Evolutionary conservation across 2,329 filamentous ascomycete genomes (phyloP).

Genomic region (Hansfordia pulvinata): DNA sequence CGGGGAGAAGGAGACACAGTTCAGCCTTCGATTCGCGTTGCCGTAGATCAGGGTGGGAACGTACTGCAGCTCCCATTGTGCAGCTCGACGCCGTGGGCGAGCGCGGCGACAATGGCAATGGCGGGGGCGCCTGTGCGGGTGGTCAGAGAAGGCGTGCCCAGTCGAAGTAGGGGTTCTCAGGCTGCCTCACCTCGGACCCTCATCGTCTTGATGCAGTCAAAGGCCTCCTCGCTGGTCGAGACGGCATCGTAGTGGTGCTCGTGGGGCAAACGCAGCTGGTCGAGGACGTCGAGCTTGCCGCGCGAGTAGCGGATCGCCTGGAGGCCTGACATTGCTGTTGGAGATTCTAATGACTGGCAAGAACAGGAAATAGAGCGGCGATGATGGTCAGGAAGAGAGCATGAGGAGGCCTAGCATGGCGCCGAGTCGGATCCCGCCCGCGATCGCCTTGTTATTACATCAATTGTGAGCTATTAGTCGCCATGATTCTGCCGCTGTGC

Average conservation of each 20-base stretch:
- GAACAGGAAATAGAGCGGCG: no score
- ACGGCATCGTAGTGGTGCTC: conserved; percentile 67
- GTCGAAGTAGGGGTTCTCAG: conserved; percentile 5
- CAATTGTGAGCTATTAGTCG: no score
- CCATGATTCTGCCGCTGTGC: conserved; percentile 4
- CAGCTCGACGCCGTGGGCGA: conserved; percentile 79
- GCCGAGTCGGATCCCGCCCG: no score
- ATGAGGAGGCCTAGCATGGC: no score
- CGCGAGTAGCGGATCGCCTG: conserved; percentile 67
- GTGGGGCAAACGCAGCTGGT: conserved; percentile 73
- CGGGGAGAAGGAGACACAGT: no score
- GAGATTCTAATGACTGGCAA: no score
- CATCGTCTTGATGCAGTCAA: conserved; percentile 75
- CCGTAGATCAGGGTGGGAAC: conserved; percentile 9
- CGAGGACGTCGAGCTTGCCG: conserved; percentile 62
- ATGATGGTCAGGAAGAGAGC: no score
- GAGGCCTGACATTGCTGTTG: conserved; percentile 49
- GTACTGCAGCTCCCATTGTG: conserved; percentile 35
- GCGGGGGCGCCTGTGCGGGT: conserved; percentile 58
- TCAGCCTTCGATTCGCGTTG: no score
- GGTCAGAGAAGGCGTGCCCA: neutral
- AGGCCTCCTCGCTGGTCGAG: conserved; percentile 58
- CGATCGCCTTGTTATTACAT: no score
- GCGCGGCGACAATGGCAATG: conserved; percentile 92
- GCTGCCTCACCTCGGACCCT: conserved; percentile 43